Evolutionary conservation across 129 eudicot species (phyloP).

Genomic region (Pulicaria dysenterica): DNA sequence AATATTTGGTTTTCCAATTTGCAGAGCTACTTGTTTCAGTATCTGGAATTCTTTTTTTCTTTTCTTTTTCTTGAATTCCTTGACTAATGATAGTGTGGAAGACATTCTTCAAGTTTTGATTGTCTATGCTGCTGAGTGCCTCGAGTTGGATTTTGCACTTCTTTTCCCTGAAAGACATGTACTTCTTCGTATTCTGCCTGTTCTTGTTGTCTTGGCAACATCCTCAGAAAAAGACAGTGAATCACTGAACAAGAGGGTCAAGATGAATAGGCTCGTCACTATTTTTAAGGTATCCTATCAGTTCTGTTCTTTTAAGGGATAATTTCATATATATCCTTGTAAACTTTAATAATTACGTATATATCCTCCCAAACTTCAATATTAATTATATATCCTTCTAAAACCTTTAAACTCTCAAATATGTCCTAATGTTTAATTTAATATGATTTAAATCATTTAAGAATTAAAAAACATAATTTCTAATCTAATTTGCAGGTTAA

Average conservation of each 20-base stretch:
- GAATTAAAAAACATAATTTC: too few relatives aligned
- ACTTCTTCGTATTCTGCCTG: conserved; percentile 97
- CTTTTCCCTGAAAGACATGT: conserved; percentile 90
- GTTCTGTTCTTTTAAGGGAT: conserved; percentile 7
- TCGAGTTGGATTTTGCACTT: conserved; percentile 98
- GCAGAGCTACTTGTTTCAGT: too few relatives aligned
- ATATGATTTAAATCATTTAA: too few relatives aligned
- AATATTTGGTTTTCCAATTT: background rate
- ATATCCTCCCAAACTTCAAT: too few relatives aligned
- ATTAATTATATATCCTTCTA: too few relatives aligned
- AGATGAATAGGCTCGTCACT: conserved; percentile 80
- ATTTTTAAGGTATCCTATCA: conserved; percentile 73
- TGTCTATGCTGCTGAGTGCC: conserved; percentile 86
- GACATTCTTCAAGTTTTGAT: conserved; percentile 98
- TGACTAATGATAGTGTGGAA: conserved; percentile 76
- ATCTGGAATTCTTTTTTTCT: too few relatives aligned
- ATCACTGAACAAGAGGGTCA: conserved; percentile 89
- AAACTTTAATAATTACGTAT: too few relatives aligned
- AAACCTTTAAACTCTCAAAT: too few relatives aligned
- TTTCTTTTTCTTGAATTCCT: conserved; percentile 40
- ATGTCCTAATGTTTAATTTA: too few relatives aligned
- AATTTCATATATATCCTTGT: too few relatives aligned
- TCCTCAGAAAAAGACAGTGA: conserved; percentile 98
- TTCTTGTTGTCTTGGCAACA: conserved; percentile 94
- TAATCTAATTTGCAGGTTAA: too few relatives aligned